Evolutionary conservation across 768 basidiomycete genomes (phyloP).

Genomic region (Agrocybe chaxingu): DNA sequence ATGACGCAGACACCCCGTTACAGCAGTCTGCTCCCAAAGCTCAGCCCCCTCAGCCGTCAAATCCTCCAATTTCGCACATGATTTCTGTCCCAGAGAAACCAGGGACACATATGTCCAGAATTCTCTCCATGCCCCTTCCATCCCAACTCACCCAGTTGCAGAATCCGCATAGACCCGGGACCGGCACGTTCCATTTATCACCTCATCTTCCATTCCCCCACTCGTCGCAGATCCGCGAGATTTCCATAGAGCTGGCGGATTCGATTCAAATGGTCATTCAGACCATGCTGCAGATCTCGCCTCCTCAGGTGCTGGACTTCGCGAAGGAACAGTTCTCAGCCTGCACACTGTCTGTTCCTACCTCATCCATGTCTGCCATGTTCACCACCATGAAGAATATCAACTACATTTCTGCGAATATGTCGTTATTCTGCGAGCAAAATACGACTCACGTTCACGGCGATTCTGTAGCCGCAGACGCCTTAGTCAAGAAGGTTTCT

Average conservation of each 20-base stretch:
- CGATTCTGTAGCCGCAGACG: not conserved
- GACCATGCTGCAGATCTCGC: slow-evolving; percentile 86
- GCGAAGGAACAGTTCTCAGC: slow-evolving; percentile 92
- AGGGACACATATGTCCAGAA: slow-evolving; percentile 64
- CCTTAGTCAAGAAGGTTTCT: slow-evolving; percentile 4
- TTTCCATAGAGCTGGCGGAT: slow-evolving; percentile 88
- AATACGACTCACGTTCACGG: slow-evolving; percentile 8
- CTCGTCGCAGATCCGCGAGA: slow-evolving; percentile 50
- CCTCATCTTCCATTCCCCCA: slow-evolving; percentile 18
- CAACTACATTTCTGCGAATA: slow-evolving; percentile 90
- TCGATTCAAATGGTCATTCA: slow-evolving; percentile 88
- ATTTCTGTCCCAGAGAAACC: slow-evolving; percentile 16
- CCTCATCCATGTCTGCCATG: slow-evolving; percentile 83
- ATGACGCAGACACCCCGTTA: slow-evolving; percentile 14
- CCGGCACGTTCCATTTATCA: slow-evolving; percentile 13
- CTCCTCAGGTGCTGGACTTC: slow-evolving; percentile 87
- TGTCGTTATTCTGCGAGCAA: slow-evolving; percentile 47
- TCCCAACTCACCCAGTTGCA: slow-evolving; percentile 73
- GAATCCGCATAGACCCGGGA: slow-evolving; percentile 53
- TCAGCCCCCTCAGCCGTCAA: slow-evolving; percentile 4
- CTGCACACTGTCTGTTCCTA: slow-evolving; percentile 84
- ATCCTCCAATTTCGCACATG: slow-evolving; percentile 10
- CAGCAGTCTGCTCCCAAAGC: not conserved
- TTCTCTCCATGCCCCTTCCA: slow-evolving; percentile 78
- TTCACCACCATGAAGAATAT: slow-evolving; percentile 91